Conservation (phyloP, 2,329 filamentous ascomycete genomes). For the Fusarium buxicola region DNA sequence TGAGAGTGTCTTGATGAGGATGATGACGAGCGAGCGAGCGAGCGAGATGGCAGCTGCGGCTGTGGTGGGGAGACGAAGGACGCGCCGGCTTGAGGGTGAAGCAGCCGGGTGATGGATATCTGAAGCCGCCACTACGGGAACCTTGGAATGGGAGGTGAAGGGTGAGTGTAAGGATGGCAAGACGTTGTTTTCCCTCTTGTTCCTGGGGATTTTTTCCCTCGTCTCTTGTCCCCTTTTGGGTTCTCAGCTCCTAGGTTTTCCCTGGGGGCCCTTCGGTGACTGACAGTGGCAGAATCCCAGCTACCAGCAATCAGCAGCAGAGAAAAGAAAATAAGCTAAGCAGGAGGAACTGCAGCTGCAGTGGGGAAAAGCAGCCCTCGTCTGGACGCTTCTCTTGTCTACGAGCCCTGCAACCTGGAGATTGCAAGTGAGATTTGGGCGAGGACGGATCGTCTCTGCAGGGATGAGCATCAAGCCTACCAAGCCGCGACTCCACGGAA, state of each 20-base stretch:
- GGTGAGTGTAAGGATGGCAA: conserved; percentile 18
- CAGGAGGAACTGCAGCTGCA: conserved; percentile 10
- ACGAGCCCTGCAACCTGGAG: conserved; percentile 39
- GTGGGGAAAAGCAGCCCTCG: conserved; percentile 16
- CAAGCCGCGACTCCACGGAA: conserved; percentile 27
- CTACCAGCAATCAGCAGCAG: conserved; percentile 21
- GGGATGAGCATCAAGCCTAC: conserved; percentile 46
- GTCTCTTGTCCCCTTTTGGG: conserved; percentile 24
- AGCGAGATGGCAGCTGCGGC: conserved; percentile 34
- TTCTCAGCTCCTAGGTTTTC: conserved; percentile 13
- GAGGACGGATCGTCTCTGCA: conserved; percentile 51
- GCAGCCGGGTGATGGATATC: conserved; percentile 37
- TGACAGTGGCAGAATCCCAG: conserved; percentile 18
- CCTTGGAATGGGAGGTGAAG: conserved; percentile 9
- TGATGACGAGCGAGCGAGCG: conserved; percentile 21
- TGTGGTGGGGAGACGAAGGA: conserved; percentile 35
- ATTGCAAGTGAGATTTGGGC: conserved; percentile 49
- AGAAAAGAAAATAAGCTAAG: conserved; percentile 17
- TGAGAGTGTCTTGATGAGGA: conserved; percentile 3
- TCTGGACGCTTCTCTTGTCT: conserved; percentile 16
- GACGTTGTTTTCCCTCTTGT: conserved; percentile 24
- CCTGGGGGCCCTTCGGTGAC: conserved; percentile 29
- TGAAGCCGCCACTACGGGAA: conserved; percentile 32
- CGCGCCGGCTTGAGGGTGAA: conserved; percentile 41
- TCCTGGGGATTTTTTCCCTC: conserved; percentile 6